Base-by-base conservation (phyloP, 441 rosid species). In the Capsella rubella region DNA sequence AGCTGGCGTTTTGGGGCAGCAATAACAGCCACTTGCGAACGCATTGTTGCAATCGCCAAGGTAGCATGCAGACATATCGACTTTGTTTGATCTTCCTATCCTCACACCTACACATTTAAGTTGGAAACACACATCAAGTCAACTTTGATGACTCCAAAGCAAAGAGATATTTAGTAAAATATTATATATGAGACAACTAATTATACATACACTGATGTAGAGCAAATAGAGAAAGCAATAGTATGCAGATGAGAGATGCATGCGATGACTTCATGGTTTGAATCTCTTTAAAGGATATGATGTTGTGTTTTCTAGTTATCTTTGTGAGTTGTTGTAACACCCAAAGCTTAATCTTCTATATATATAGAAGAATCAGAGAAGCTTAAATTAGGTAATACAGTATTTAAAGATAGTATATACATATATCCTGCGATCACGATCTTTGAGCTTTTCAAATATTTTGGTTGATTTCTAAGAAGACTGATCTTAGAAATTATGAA, bases 31-130 rank as follows among this genome's bases (percentile, higher is more conserved):
- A 12, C 56, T 45, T 14, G 18, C 45, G 18, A 64, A 64, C 32
- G 34, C 45, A 32, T 34, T 6, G 16, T 13, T 28, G 45, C 56
- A 64, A 32, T 14, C 21, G 12, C 34, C 56, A 49, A 4, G 56
- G 31, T 47, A 18, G 56, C 69, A 53, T 32, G 28, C 4, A 28
- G 70, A 43, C 27, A n/a, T 6, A 31, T 72, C 63, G 1, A 46
- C 8, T 18, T 13, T 11, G 16, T 72, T 32, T 6, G 56, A 72
- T 63, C 63, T 72, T 34, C 53, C 18, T 32, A 63, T 63, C 56
- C 64, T 63, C 47, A 4, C 43, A 63, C 64, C 76, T 72, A 72
- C 35, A 72, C 56, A 43, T 39, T 72, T 31, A 5, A 16, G 10
- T 63, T 52, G 39, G 32, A 63, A 63, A 72, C 37, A 32, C 55